Percentiles rank a stretch among this genome's conserved stretches.
Conservation (phyloP, 768 basidiomycete species). For the Phallus indusiatus region DNA sequence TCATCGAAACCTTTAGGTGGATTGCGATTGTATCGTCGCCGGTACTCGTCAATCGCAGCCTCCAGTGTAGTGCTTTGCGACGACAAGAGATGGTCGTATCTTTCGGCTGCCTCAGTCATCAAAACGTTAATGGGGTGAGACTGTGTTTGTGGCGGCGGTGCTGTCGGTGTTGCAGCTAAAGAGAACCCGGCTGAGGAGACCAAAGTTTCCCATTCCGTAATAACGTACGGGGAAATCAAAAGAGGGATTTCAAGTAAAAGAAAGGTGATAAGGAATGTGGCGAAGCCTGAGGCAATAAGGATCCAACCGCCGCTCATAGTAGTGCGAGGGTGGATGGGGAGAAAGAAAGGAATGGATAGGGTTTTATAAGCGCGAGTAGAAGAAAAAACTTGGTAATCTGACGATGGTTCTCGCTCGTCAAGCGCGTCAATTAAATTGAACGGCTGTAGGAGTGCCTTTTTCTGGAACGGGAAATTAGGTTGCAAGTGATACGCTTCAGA, state of each 20-base stretch:
- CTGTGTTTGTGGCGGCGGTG: not conserved
- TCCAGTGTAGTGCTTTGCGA: conserved; percentile 73
- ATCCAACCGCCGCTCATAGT: not conserved
- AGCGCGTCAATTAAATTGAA: not conserved
- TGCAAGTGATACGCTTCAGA: not conserved
- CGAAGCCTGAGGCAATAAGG: not conserved
- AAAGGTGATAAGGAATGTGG: not conserved
- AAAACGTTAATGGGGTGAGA: conserved; percentile 77
- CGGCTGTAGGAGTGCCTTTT: not conserved
- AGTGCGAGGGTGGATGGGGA: not conserved
- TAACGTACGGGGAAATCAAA: not conserved
- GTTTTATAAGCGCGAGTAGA: not conserved
- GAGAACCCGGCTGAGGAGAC: not conserved
- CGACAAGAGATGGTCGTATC: conserved; percentile 54
- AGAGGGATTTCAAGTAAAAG: not conserved
- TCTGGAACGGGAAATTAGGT: not conserved
- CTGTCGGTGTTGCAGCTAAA: not conserved
- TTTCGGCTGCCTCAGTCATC: conserved; percentile 74
- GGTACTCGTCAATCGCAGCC: conserved; percentile 78
- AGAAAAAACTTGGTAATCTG: not conserved
- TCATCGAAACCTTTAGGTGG: conserved; percentile 88
- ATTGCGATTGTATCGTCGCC: conserved; percentile 57
- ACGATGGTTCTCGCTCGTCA: not conserved
- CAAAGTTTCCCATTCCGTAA: not conserved
- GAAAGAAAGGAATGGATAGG: not conserved